Evolutionary conservation across 2,329 filamentous ascomycete genomes (phyloP).

Genomic region (Beauveria varroae): DNA sequence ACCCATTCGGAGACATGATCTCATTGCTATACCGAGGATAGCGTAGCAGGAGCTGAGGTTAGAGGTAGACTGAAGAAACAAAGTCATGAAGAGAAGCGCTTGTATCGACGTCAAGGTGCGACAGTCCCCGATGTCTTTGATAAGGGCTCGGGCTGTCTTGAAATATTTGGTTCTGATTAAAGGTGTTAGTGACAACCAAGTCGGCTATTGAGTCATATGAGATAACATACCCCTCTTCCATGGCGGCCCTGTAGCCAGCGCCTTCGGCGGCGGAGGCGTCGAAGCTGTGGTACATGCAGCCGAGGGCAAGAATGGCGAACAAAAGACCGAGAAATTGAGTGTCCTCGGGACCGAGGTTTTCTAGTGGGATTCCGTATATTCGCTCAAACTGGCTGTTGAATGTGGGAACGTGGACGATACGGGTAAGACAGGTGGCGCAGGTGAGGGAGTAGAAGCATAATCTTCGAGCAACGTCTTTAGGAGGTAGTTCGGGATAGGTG

Average conservation of each 20-base stretch:
- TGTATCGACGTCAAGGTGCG: conserved; percentile 69
- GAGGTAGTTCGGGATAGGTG: conserved; percentile 60
- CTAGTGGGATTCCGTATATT: conserved; percentile 63
- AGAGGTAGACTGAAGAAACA: conserved; percentile 73
- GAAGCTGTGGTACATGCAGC: conserved; percentile 61
- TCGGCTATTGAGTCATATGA: too few species aligned
- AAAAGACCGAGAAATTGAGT: conserved; percentile 62
- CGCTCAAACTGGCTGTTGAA: conserved; percentile 73
- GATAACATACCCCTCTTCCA: conserved; percentile 46
- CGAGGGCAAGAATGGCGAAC: conserved; percentile 63
- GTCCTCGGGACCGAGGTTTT: conserved; percentile 57
- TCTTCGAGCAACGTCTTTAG: conserved; percentile 45
- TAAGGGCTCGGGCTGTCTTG: conserved; percentile 55
- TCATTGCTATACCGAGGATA: conserved; percentile 69
- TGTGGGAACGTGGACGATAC: conserved; percentile 72
- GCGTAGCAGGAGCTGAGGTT: conserved; percentile 75
- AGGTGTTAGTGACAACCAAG: conserved; percentile 33
- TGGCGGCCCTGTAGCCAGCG: conserved; percentile 41
- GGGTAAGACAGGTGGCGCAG: conserved; percentile 50
- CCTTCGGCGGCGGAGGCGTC: conserved; percentile 42
- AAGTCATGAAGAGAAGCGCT: conserved; percentile 68
- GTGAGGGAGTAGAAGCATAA: conserved; percentile 50
- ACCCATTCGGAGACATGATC: conserved; percentile 69
- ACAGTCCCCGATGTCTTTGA: conserved; percentile 61
- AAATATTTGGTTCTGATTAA: conserved; percentile 56